Percentiles rank a stretch among this genome's conserved stretches.
Conservation (phyloP, 2,329 filamentous ascomycete genomes). For the Fusarium musae region DNA sequence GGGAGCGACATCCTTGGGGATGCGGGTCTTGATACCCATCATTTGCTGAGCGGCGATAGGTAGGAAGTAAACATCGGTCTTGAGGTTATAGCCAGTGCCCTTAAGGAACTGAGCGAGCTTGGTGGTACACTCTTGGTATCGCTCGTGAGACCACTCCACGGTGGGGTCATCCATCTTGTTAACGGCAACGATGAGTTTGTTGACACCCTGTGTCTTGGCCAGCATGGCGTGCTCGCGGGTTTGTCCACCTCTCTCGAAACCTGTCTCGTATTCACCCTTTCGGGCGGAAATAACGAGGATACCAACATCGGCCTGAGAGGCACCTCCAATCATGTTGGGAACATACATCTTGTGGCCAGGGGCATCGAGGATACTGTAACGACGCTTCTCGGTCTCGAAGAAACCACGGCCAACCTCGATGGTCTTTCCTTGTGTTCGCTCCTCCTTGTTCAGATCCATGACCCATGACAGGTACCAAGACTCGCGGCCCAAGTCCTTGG, state of each 20-base stretch:
- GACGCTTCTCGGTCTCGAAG: conserved; percentile 95
- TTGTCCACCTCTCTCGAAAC: conserved; percentile 95
- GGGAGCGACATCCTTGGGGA: conserved; percentile 78
- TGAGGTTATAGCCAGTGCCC: conserved; percentile 91
- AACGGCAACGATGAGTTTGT: conserved; percentile 92
- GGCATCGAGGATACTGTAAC: conserved; percentile 96
- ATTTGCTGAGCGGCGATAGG: conserved; percentile 92
- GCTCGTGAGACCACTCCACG: conserved; percentile 93
- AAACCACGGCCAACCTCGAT: conserved; percentile 96
- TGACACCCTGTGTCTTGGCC: conserved; percentile 97
- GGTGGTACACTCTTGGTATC: conserved; percentile 91
- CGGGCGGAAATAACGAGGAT: conserved; percentile 95
- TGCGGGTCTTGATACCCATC: conserved; percentile 86
- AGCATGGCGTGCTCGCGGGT: conserved; percentile 98
- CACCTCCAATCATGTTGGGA: conserved; percentile 97
- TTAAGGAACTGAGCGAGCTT: conserved; percentile 92
- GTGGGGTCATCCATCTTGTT: conserved; percentile 99
- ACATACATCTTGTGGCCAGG: conserved; percentile 99
- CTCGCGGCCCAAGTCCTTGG: conserved; percentile 94
- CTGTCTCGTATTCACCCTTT: conserved; percentile 98
- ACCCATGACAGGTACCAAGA: conserved; percentile 99
- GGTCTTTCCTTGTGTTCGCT: conserved; percentile 95
- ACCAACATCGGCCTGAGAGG: conserved; percentile 92
- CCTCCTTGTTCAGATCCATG: conserved; percentile 95
- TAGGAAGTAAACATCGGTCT: conserved; percentile 95